Evolutionary conservation across 805 yeast species (phyloP).

Genomic region (Blastobotrys parvus): DNA sequence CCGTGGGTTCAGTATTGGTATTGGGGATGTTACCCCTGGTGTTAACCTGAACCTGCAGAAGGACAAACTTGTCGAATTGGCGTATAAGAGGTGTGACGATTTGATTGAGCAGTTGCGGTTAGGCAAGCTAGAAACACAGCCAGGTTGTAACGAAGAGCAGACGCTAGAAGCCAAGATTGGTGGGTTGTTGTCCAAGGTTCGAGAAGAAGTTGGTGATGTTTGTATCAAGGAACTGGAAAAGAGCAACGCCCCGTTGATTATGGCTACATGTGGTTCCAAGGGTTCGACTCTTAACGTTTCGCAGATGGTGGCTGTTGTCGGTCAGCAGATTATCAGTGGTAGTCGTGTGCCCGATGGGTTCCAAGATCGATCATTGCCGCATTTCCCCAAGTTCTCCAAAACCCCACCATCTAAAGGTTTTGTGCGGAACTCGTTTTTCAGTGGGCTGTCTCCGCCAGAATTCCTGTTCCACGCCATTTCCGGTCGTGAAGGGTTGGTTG

Average conservation of each 20-base stretch:
- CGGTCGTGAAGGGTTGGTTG: slow-evolving; percentile 98
- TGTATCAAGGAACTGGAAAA: slow-evolving; percentile 87
- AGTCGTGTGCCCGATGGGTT: slow-evolving; percentile 99
- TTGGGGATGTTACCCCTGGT: slow-evolving; percentile 95
- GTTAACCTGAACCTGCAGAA: slow-evolving; percentile 62
- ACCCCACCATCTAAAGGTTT: slow-evolving; percentile 98
- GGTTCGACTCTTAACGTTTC: slow-evolving; percentile 97
- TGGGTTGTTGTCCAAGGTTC: slow-evolving; percentile 89
- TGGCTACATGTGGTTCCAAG: slow-evolving; percentile 99
- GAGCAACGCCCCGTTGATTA: slow-evolving; percentile 90
- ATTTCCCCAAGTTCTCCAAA: slow-evolving; percentile 89
- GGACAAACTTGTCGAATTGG: slow-evolving; percentile 82
- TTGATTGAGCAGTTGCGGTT: slow-evolving; percentile 67
- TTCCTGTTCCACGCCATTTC: slow-evolving; percentile 97
- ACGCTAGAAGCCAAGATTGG: slow-evolving; percentile 97
- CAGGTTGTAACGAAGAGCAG: slow-evolving; percentile 98
- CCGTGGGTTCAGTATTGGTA: slow-evolving; percentile 95
- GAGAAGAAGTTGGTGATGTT: slow-evolving; percentile 98
- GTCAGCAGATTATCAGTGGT: slow-evolving; percentile 97
- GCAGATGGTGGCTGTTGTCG: slow-evolving; percentile 99
- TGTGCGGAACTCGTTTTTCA: slow-evolving; percentile 88
- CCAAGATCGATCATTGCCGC: slow-evolving; percentile 97
- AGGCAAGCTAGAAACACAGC: slow-evolving; percentile 94
- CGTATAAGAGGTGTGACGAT: slow-evolving; percentile 86
- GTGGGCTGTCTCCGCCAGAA: slow-evolving; percentile 94